phyloP scores from a whole-genome alignment of 768 basidiomycete genomes.

The Boletus tomentosulus region DNA sequence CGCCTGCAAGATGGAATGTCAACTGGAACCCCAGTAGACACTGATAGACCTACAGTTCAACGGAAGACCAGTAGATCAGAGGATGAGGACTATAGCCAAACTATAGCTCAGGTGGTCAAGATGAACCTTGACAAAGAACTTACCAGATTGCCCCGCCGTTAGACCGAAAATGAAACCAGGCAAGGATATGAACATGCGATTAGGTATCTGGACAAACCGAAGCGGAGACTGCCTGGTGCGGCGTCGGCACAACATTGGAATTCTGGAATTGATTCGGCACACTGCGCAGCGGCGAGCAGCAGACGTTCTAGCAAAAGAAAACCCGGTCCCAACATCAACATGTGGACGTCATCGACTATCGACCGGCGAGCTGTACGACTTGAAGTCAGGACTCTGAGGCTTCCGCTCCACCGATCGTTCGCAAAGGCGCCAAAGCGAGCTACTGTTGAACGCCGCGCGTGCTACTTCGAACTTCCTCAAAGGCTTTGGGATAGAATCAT shows the following conservation, averaged over 20 bases:
- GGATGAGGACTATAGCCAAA: too few relatives aligned
- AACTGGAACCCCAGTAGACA: too few relatives aligned
- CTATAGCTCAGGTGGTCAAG: too few relatives aligned
- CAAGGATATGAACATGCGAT: neutral
- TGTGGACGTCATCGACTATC: constrained; percentile 5
- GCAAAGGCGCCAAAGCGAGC: neutral
- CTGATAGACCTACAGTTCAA: too few relatives aligned
- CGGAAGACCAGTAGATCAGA: too few relatives aligned
- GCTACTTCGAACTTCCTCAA: constrained; percentile 6
- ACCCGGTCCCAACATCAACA: constrained; percentile 7
- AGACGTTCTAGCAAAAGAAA: neutral
- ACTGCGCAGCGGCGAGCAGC: neutral
- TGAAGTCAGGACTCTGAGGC: neutral
- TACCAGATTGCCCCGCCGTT: too few relatives aligned
- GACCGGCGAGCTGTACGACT: neutral
- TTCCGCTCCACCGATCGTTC: constrained; percentile 1
- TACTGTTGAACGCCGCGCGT: neutral
- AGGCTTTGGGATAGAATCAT: constrained; percentile 20
- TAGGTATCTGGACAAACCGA: neutral
- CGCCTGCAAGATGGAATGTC: too few relatives aligned
- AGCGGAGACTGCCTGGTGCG: neutral
- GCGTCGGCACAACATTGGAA: neutral
- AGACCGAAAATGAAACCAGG: too few relatives aligned
- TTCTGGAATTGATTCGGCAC: neutral
- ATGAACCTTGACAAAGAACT: too few relatives aligned